Evolutionary conservation across 192 early-diverging fungal genomes (phyloP), one percentile per base, ranked within the genome.

Genomic region (Phycomyces blakesleeanus): DNA sequence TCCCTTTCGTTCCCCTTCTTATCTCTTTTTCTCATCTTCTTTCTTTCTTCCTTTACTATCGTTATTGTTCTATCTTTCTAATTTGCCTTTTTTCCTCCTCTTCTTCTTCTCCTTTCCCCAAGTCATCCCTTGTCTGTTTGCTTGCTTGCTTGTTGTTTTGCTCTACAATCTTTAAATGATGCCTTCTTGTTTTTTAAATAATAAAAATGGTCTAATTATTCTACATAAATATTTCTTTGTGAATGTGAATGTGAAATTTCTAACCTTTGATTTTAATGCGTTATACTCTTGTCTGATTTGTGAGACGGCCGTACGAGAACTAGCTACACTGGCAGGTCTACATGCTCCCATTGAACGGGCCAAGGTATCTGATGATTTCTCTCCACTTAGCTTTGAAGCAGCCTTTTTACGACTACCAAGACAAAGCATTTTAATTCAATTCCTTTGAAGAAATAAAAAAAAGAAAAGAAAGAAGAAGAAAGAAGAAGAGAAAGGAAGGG

Each of bases 211-310:
- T n/a, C n/a, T n/a, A n/a, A n/a, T n/a, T n/a, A n/a, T n/a, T n/a
- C n/a, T n/a, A n/a, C n/a, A n/a, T n/a, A n/a, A n/a, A n/a, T n/a
- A n/a, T n/a, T n/a, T n/a, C n/a, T n/a, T n/a, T n/a, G n/a, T n/a
- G n/a, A n/a, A n/a, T n/a, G n/a, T n/a, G n/a, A n/a, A n/a, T n/a
- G n/a, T n/a, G n/a, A n/a, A n/a, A n/a, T 3, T 41, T 16, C 38
- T 59, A 41, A 59, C 57, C 40, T 59, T 37, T 25, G 20, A 59
- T 41, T 59, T 59, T 59, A 59, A 59, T 42, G 37, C 57, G 40
- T 59, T 59, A 38, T 20, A 59, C 40, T 59, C 57, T 47, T 59
- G 57, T 41, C 57, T 29, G 21, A 59, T 59, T 18, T 59, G 57
- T 59, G 57, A 11, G 2, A 42, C 40, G 0, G 57, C 37, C n/a